A percentile compares a stretch with the other conserved stretches of the same genome.
Conservation (phyloP, 164 flowering plant species). For the Litsea cubeba region DNA sequence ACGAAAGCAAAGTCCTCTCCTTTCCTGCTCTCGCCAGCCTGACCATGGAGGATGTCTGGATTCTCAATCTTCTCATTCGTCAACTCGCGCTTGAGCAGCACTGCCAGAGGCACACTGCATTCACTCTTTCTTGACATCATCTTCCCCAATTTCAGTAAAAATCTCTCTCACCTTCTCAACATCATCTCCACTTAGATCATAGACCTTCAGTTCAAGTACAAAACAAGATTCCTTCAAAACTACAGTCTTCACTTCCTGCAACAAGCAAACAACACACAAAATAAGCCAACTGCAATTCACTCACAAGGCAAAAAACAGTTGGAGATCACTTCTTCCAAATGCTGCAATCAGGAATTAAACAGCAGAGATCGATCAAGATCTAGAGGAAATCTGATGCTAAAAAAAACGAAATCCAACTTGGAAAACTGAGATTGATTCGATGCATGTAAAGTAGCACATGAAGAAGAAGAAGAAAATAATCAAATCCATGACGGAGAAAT, state of each 20-base stretch:
- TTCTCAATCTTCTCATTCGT: conserved; percentile 77
- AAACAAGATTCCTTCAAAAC: neutral
- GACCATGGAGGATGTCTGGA: conserved; percentile 73
- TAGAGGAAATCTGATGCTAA: too few species aligned
- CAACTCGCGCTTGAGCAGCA: conserved; percentile 75
- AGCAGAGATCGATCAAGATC: too few species aligned
- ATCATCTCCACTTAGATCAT: too few species aligned
- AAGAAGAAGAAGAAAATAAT: too few species aligned
- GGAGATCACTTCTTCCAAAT: too few species aligned
- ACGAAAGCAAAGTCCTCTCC: conserved; percentile 87
- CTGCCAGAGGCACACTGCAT: conserved; percentile 80
- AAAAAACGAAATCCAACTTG: too few species aligned
- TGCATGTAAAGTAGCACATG: too few species aligned
- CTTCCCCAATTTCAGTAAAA: conserved; percentile 13
- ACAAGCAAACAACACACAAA: neutral
- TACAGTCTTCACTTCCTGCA: conserved; percentile 10
- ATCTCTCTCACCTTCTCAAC: neutral
- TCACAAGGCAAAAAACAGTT: too few species aligned
- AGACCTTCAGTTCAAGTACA: too few species aligned
- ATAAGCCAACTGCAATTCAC: neutral
- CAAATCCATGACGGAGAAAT: too few species aligned
- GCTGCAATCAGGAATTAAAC: too few species aligned
- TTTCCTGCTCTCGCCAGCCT: conserved; percentile 87
- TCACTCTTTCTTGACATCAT: conserved; percentile 62
- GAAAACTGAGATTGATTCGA: too few species aligned